Evolutionary conservation across 2,329 filamentous ascomycete genomes (phyloP), one percentile per base, ranked within the genome.

Genomic region (Fusarium denticulatum): DNA sequence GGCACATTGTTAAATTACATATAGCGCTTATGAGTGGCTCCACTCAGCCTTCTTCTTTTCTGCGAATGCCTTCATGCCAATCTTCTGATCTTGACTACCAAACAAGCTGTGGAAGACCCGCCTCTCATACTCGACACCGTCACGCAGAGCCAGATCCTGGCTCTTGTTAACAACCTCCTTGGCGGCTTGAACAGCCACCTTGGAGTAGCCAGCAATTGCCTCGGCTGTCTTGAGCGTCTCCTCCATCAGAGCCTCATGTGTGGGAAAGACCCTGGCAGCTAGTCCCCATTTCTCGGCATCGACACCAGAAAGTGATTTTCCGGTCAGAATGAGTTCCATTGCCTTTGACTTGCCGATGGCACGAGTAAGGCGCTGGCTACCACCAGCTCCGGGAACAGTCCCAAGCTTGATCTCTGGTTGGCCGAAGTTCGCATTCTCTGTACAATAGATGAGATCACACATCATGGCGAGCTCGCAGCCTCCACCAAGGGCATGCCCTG

Each of bases 81-180:
- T 94, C 88, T 98, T 99, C 85, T 99, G 96, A 83, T 99, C 96
- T 85, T 94, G 90, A 81, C 93, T 97, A 28, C 96, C 96, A 85
- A 99, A 99, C 79, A 98, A 80, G 32, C 91, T 89, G 84, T 99
- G 96, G 87, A 99, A 99, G 39, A 98, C 88, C 60, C 95, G 90
- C 80, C 96, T 89, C 88, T 99, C 96, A 84, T 91, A 98, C 85
- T 99, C 96, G 4, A 99, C 93, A 20, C 96, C 96, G 79, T 98
- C 96, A 76, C 93, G 87, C 67, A 99, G 85, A 7, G 92, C 88
- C 76, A 97, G 84, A 78, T 99, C 96, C 87, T 98, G 95, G 83
- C 95, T 97, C 91, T 98, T 98, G 82, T 98, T 97, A 63, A 99
- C 96, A n/a, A 96, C 96, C 87, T 99, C 96, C 88, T 99, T 99